Conservation (phyloP, 805 yeast species). For the Millerozyma acaciae region DNA sequence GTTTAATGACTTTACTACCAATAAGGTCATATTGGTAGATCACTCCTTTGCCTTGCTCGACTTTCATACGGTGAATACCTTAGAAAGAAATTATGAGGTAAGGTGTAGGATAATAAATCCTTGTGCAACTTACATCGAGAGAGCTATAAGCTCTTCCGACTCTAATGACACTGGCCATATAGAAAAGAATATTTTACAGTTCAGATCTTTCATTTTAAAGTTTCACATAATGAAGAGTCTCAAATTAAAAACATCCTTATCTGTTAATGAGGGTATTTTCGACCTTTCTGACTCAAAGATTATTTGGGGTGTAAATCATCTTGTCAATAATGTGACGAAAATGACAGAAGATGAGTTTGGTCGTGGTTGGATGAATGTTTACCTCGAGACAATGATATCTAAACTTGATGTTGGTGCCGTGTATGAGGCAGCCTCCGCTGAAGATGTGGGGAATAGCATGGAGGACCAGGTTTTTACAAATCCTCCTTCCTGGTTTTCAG, state of each 20-base stretch:
- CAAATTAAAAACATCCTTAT: slow-evolving; percentile 17
- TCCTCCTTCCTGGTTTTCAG: slow-evolving; percentile 34
- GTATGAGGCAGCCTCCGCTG: background rate
- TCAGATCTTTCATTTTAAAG: slow-evolving; percentile 15
- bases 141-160: too few species aligned
- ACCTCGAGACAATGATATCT: slow-evolving; percentile 20
- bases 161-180: too few species aligned
- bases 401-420: slow-evolving; percentile 6
- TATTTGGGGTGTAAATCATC: slow-evolving; percentile 26
- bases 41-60: slow-evolving; percentile 33
- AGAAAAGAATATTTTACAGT: slow-evolving; percentile 21
- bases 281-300: slow-evolving; percentile 28
- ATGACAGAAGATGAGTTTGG: slow-evolving; percentile 21
- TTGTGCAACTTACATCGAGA: too few species aligned
- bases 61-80: slow-evolving; percentile 29
- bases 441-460: slow-evolving; percentile 2
- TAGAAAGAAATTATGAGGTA: slow-evolving; percentile 28
- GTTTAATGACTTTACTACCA: slow-evolving; percentile 8
- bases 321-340: slow-evolving; percentile 24
- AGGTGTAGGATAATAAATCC: slow-evolving; percentile 35
- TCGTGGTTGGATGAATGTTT: slow-evolving; percentile 25
- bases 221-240: slow-evolving; percentile 27
- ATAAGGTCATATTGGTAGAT: slow-evolving; percentile 20
- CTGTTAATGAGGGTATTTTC: slow-evolving; percentile 17
- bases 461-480: slow-evolving; percentile 16